These are phyloP conservation scores for Acer yangbiense DNA, from an alignment of 345 rosid species.

Conservation along the genomic window DNA sequence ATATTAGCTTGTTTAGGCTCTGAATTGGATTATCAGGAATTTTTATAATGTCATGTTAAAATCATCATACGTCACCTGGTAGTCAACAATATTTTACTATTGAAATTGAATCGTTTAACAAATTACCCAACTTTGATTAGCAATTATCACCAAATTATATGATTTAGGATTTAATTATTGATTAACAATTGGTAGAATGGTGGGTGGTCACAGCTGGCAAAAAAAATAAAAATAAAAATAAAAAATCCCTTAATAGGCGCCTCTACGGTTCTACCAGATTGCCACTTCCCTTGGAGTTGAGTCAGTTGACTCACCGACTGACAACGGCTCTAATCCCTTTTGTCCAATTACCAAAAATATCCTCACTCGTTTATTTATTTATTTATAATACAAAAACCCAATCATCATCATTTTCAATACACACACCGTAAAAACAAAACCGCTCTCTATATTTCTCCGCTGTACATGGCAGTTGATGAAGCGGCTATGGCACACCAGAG, in stretches of 20 bases:
- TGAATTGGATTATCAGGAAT: not conserved
- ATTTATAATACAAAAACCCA: not conserved
- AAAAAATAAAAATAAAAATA: not conserved
- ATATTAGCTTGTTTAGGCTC: not conserved
- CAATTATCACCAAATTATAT: not conserved
- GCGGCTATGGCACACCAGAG: conserved; percentile 1
- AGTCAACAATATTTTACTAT: too few relatives aligned
- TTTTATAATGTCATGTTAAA: too few relatives aligned
- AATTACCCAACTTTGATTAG: too few relatives aligned
- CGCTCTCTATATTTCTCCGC: not conserved
- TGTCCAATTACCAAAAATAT: not conserved
- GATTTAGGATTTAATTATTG: not conserved
- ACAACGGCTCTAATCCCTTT: conserved; percentile 1
- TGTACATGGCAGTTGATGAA: not conserved
- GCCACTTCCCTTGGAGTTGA: too few relatives aligned
- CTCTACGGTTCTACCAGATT: too few relatives aligned
- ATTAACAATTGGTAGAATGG: not conserved
- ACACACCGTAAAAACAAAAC: not conserved
- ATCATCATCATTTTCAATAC: not conserved
- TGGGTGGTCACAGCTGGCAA: not conserved
- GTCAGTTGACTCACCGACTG: too few relatives aligned
- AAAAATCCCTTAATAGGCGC: not conserved
- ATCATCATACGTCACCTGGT: too few relatives aligned
- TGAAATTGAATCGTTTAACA: not conserved
- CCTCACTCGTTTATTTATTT: not conserved